Evolutionary conservation across 2,329 filamentous ascomycete species (phyloP).

Genomic region (Massarina eburnea): DNA sequence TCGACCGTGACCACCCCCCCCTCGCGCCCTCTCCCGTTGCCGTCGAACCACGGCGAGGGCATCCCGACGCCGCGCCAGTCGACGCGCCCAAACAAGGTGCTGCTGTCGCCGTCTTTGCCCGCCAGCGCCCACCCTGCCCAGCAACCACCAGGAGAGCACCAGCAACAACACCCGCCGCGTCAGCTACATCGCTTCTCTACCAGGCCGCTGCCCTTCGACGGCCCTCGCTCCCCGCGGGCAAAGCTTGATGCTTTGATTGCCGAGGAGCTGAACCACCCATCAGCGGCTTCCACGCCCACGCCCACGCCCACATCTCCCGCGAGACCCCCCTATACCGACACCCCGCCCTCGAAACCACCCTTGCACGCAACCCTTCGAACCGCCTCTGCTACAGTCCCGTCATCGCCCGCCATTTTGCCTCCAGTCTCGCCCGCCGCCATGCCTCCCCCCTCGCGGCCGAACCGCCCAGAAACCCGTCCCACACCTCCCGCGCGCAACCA

Average conservation of each 20-base stretch:
- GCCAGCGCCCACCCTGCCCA: conserved; percentile 13
- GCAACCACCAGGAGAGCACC: conserved; percentile 9
- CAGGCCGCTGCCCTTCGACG: conserved; percentile 13
- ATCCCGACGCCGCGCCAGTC: conserved; percentile 35
- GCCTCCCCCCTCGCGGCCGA: conserved; percentile 39
- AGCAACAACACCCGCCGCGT: conserved; percentile 25
- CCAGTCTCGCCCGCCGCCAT: conserved; percentile 40
- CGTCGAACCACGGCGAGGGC: conserved; percentile 33
- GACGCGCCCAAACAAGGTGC: conserved; percentile 22
- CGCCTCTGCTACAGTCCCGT: conserved; percentile 37
- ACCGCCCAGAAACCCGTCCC: conserved; percentile 34
- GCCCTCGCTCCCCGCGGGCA: conserved; percentile 42
- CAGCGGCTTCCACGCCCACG: conserved; percentile 16
- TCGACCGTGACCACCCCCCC: conserved; percentile 5
- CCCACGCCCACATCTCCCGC: conserved; percentile 12
- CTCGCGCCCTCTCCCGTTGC: conserved; percentile 10
- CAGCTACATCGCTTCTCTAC: conserved; percentile 26
- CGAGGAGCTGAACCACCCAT: conserved; percentile 26
- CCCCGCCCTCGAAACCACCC: conserved; percentile 21
- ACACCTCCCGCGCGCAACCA: conserved; percentile 65
- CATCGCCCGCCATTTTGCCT: conserved; percentile 34
- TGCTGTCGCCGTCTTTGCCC: conserved; percentile 14
- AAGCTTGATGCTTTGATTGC: conserved; percentile 43
- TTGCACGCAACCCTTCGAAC: conserved; percentile 39
- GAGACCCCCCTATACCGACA: conserved; percentile 15